phyloP scores from a whole-genome alignment of 1,284 basidiomycete genomes.

The Naganishia albida region DNA sequence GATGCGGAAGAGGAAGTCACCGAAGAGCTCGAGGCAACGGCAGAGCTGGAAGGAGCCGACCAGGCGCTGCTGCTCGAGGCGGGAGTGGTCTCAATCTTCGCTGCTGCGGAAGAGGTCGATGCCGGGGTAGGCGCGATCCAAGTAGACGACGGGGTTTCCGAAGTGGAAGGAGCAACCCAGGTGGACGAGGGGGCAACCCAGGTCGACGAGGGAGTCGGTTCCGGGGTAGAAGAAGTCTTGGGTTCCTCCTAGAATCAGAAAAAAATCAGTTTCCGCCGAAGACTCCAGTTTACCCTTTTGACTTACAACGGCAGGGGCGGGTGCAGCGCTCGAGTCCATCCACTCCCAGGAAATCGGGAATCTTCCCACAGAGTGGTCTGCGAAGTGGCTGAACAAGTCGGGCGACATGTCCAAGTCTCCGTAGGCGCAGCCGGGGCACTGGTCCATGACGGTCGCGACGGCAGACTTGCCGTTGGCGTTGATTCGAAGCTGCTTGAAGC shows the following conservation, averaged over 20 bases:
- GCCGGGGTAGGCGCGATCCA: constrained; percentile 43
- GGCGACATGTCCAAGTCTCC: constrained; percentile 75
- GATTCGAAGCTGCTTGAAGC: constrained; percentile 67
- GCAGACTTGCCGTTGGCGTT: constrained; percentile 65
- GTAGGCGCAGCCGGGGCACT: constrained; percentile 54
- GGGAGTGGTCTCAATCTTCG: constrained; percentile 32
- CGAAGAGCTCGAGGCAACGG: constrained; percentile 26
- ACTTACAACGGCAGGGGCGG: constrained; percentile 22
- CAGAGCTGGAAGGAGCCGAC: constrained; percentile 29
- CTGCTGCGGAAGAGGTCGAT: constrained; percentile 25
- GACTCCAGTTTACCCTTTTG: constrained; percentile 60
- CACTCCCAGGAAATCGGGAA: constrained; percentile 24
- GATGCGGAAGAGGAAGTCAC: constrained; percentile 29
- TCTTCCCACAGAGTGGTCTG: constrained; percentile 30
- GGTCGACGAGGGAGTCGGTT: constrained; percentile 39
- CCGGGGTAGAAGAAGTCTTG: constrained; percentile 42
- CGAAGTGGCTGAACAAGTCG: constrained; percentile 65
- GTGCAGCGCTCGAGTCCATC: constrained; percentile 3
- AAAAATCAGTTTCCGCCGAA: constrained; percentile 41
- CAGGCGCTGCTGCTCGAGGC: constrained; percentile 33
- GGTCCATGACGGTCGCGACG: constrained; percentile 66
- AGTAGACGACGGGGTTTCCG: constrained; percentile 43
- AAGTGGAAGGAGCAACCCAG: constrained; percentile 38
- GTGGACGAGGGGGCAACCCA: constrained; percentile 40
- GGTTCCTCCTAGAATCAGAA: constrained; percentile 38